phyloP scores from a whole-genome alignment of 1,284 basidiomycete genomes.

The Ganoderma leucocontextum region DNA sequence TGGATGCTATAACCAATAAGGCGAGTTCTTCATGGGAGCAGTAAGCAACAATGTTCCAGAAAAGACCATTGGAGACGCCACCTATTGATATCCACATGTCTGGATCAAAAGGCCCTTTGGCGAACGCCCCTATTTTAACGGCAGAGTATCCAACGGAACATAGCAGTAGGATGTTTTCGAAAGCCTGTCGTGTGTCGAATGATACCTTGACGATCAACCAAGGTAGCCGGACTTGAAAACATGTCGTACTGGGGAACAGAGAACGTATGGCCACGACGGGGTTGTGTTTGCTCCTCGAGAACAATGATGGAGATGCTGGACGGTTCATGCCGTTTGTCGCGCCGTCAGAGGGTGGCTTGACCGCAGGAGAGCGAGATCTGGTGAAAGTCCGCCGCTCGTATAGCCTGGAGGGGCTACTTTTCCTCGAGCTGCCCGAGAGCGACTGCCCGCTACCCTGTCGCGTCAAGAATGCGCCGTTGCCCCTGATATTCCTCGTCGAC shows the following conservation, averaged over 20 bases:
- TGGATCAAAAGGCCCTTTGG: constrained; percentile 34
- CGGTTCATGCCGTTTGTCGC: constrained; percentile 40
- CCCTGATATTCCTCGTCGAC: constrained; percentile 15
- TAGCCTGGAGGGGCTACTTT: constrained; percentile 34
- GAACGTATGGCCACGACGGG: constrained; percentile 33
- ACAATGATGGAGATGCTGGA: constrained; percentile 40
- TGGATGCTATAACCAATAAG: constrained; percentile 60
- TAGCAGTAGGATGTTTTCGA: constrained; percentile 63
- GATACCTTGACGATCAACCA: constrained; percentile 53
- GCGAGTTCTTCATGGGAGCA: constrained; percentile 59
- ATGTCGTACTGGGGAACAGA: constrained; percentile 54
- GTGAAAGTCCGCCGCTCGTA: constrained; percentile 53
- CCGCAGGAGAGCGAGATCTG: constrained; percentile 64
- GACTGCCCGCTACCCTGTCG: constrained; percentile 29
- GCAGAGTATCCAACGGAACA: constrained; percentile 57
- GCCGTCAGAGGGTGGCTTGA: constrained; percentile 41
- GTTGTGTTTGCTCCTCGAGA: constrained; percentile 37
- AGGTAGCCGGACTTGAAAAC: constrained; percentile 51
- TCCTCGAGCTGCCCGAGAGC: constrained; percentile 36
- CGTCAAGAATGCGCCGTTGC: constrained; percentile 23
- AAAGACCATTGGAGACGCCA: constrained; percentile 28
- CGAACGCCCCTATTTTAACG: constrained; percentile 40
- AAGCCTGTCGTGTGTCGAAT: constrained; percentile 64
- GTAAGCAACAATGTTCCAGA: constrained; percentile 28
- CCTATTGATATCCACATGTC: constrained; percentile 56